These are phyloP conservation scores for Sporobolomyces phaffii DNA, from an alignment of 768 basidiomycete genomes.

Conservation along the genomic window DNA sequence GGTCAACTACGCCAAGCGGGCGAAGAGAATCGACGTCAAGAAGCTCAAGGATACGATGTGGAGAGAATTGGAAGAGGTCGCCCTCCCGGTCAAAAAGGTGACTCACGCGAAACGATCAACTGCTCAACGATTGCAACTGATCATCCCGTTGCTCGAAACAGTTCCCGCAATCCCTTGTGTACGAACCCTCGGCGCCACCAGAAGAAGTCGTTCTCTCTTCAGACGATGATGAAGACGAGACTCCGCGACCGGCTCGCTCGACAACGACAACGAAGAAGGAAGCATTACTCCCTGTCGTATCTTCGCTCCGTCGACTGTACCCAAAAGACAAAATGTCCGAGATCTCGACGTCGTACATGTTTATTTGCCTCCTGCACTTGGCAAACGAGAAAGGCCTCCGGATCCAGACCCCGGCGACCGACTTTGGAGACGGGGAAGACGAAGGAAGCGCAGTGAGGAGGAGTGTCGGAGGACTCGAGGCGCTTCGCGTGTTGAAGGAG, in stretches of 20 bases:
- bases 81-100: slow-evolving; percentile 32
- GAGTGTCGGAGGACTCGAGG: slow-evolving; percentile 31
- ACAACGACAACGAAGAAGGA: slow-evolving; percentile 7
- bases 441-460: slow-evolving; percentile 17
- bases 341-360: slow-evolving; percentile 98
- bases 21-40: slow-evolving; percentile 92
- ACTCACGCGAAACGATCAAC: too few species aligned
- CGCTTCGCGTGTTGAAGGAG: slow-evolving; percentile 33
- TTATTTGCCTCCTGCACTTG: slow-evolving; percentile 91
- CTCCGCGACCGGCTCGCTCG: background rate
- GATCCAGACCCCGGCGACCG: slow-evolving; percentile 48
- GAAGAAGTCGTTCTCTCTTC: background rate
- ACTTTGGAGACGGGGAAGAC: background rate
- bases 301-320: slow-evolving; percentile 71
- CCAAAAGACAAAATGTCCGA: slow-evolving; percentile 93
- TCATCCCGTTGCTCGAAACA: background rate
- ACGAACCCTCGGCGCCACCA: slow-evolving; percentile 12
- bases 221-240: slow-evolving; percentile 4
- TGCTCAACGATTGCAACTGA: too few species aligned
- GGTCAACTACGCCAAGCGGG: slow-evolving; percentile 89
- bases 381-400: slow-evolving; percentile 94
- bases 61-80: slow-evolving; percentile 67
- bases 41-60: slow-evolving; percentile 97
- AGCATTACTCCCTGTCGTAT: slow-evolving; percentile 56
- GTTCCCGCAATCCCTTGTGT: slow-evolving; percentile 12